A percentile compares a stretch with the other conserved stretches of the same genome.
phyloP scores from a whole-genome alignment of 352 stramenopile species.

The Pythium apleroticum region DNA sequence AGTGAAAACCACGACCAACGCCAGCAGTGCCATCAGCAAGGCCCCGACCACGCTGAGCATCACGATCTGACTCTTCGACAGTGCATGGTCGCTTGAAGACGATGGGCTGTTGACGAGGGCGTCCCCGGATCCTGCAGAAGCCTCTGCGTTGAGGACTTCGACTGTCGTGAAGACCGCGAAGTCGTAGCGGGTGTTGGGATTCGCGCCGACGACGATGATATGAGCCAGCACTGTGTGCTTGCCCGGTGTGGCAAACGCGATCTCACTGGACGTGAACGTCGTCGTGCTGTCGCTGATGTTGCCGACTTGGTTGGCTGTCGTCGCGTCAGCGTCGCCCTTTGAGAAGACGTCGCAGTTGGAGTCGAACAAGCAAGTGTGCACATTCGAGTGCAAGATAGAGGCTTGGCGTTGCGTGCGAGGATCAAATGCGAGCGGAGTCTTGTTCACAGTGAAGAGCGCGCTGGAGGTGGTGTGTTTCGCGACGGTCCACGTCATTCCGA shows the following conservation, averaged over 20 bases:
- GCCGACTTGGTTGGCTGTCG: constrained; percentile 27
- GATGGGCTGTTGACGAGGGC: constrained; percentile 1
- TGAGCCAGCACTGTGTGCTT: constrained; percentile 37
- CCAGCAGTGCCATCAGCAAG: constrained; percentile 26
- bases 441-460: constrained; percentile 14
- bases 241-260: constrained; percentile 28
- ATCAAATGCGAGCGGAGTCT: constrained; percentile 19
- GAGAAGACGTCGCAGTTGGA: constrained; percentile 29
- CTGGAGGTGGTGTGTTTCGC: not conserved
- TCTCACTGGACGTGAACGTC: constrained; percentile 23
- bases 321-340: constrained; percentile 17
- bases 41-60: constrained; percentile 25
- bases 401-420: constrained; percentile 15
- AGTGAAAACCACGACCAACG: constrained; percentile 21
- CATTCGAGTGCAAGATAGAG: constrained; percentile 29
- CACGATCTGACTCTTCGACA: constrained; percentile 32
- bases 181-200: constrained; percentile 29
- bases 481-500: constrained; percentile 30
- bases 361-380: constrained; percentile 25
- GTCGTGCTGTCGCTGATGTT: constrained; percentile 21
- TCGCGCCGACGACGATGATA: constrained; percentile 29
- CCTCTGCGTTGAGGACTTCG: constrained; percentile 5
- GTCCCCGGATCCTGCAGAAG: not conserved
- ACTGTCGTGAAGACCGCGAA: constrained; percentile 34
- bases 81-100: not conserved